Evolutionary conservation across 805 yeast species (phyloP).

Genomic region (Candida maltosa): DNA sequence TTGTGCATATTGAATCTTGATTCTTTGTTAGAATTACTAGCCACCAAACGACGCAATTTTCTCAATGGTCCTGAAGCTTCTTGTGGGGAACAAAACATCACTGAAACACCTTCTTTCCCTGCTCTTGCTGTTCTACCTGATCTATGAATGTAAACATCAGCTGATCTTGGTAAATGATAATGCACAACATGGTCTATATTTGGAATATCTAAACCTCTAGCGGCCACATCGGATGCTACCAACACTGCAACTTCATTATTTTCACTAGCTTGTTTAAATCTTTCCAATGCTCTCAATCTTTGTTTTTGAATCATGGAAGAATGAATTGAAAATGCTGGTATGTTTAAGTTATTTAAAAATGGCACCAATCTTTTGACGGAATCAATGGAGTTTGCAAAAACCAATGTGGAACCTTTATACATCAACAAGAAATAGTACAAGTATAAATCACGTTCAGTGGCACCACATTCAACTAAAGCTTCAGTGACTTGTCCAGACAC

Average conservation of each 20-base stretch:
- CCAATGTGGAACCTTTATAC: slow-evolving; percentile 86
- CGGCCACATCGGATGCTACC: slow-evolving; percentile 96
- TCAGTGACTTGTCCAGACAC: slow-evolving; percentile 77
- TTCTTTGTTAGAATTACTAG: slow-evolving; percentile 21
- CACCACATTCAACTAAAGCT: slow-evolving; percentile 86
- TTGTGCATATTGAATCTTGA: slow-evolving; percentile 32
- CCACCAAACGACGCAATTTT: slow-evolving; percentile 62
- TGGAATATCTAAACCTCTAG: slow-evolving; percentile 93
- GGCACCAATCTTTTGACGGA: slow-evolving; percentile 85
- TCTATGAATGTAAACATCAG: slow-evolving; percentile 91
- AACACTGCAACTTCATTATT: slow-evolving; percentile 59
- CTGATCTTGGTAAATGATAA: slow-evolving; percentile 90
- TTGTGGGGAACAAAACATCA: slow-evolving; percentile 88
- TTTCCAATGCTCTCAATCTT: slow-evolving; percentile 80
- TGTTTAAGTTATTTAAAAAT: slow-evolving; percentile 62
- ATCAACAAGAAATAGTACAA: slow-evolving; percentile 80
- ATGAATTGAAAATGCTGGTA: slow-evolving; percentile 77
- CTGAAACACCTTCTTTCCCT: slow-evolving; percentile 89
- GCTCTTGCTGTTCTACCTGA: slow-evolving; percentile 99
- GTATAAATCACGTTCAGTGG: slow-evolving; percentile 85
- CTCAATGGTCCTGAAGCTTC: slow-evolving; percentile 87
- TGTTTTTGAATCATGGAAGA: slow-evolving; percentile 95
- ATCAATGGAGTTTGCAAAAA: slow-evolving; percentile 94
- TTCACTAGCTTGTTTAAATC: slow-evolving; percentile 56
- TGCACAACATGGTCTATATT: slow-evolving; percentile 91